Evolutionary conservation across 495 filamentous ascomycete species (phyloP).

Genomic region (Cercophora newfieldiana): DNA sequence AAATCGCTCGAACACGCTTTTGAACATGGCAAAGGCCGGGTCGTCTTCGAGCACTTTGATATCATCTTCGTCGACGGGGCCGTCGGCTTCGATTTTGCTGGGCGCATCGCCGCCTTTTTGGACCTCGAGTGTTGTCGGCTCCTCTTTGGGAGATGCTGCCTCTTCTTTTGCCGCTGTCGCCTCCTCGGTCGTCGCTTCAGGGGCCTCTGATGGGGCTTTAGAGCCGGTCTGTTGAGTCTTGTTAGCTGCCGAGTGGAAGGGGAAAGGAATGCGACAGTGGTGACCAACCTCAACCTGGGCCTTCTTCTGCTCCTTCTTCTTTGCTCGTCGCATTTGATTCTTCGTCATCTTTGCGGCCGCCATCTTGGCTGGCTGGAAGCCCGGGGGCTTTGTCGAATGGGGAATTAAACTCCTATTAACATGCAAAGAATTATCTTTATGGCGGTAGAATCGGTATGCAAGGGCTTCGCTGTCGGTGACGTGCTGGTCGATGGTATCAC

Average conservation of each 20-base stretch:
- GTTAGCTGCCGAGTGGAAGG: slow-evolving; percentile 16
- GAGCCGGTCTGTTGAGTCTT: slow-evolving; percentile 25
- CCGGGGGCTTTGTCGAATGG: not conserved
- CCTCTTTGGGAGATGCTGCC: not conserved
- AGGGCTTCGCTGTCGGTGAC: not conserved
- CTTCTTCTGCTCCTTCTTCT: slow-evolving; percentile 85
- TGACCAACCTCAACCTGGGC: slow-evolving; percentile 48
- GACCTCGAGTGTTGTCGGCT: slow-evolving; percentile 38
- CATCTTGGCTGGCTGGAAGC: slow-evolving; percentile 44
- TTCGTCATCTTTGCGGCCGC: slow-evolving; percentile 68
- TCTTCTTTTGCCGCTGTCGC: slow-evolving; percentile 41
- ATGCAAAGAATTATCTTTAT: not conserved
- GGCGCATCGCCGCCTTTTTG: slow-evolving; percentile 38
- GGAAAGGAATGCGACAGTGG: slow-evolving; percentile 5
- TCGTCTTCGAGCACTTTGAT: slow-evolving; percentile 61
- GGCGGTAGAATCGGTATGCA: not conserved
- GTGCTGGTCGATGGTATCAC: slow-evolving; percentile 2
- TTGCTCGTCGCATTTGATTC: slow-evolving; percentile 81
- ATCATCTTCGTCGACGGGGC: slow-evolving; percentile 44
- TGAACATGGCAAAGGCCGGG: slow-evolving; percentile 80
- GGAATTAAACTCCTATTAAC: not conserved
- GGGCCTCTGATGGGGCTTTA: slow-evolving; percentile 25
- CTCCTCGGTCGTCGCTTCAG: slow-evolving; percentile 30
- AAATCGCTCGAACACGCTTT: slow-evolving; percentile 76
- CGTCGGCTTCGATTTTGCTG: slow-evolving; percentile 46